Conservation (phyloP, 176 grass and related monocot species). For the Aechmea fasciata region DNA sequence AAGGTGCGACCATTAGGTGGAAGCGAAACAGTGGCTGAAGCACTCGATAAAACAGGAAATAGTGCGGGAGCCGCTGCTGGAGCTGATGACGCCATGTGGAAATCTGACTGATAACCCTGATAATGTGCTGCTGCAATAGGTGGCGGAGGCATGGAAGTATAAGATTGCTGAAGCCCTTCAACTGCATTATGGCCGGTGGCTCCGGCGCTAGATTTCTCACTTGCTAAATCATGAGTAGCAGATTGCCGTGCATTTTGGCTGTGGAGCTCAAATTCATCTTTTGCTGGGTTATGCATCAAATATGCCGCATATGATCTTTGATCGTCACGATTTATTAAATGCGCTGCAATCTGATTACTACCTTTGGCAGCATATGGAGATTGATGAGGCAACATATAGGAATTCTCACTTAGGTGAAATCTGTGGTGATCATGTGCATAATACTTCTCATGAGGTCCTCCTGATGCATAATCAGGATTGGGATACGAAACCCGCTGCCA, state of each 20-base stretch:
- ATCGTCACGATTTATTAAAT: background rate
- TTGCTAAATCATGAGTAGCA: background rate
- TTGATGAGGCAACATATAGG: background rate
- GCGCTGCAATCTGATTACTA: background rate
- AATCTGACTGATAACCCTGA: conserved; percentile 14
- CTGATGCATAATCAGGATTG: conserved; percentile 1
- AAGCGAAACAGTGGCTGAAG: conserved; percentile 8
- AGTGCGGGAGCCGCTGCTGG: conserved; percentile 16
- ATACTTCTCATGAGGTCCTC: background rate
- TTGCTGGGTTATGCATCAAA: background rate
- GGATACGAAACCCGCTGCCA: background rate
- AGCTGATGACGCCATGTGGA: conserved; percentile 19
- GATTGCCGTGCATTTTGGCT: background rate
- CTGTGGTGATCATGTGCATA: background rate
- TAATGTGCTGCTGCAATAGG: conserved; percentile 22
- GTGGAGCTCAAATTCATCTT: background rate
- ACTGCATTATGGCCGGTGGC: background rate
- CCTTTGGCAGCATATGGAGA: background rate
- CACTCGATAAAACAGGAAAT: conserved; percentile 54
- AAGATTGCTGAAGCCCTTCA: background rate
- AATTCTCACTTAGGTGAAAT: conserved; percentile 2
- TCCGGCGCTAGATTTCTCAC: conserved; percentile 1
- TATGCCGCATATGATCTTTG: background rate
- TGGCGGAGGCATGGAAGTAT: conserved; percentile 16
- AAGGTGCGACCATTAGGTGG: conserved; percentile 21